Conservation (phyloP, 768 basidiomycete genomes). For the Astraeus odoratus region DNA sequence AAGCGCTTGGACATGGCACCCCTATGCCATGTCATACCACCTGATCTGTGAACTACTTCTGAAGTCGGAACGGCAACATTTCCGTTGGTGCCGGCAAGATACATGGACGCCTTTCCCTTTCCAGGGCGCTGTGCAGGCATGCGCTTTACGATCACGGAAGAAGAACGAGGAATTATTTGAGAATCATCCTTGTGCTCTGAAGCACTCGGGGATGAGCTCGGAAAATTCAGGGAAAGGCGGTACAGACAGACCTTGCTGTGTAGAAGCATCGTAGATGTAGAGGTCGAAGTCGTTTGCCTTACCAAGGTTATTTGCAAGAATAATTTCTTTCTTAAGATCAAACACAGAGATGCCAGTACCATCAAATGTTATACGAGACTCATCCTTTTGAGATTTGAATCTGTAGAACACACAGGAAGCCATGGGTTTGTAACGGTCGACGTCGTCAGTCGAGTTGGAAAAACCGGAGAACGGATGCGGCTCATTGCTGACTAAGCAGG, state of each 20-base stretch:
- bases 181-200: conserved; percentile 90
- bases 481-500: conserved; percentile 16
- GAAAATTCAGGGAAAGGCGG: not conserved
- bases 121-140: conserved; percentile 77
- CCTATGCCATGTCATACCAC: conserved; percentile 51
- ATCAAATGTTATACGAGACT: conserved; percentile 94
- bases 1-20: conserved; percentile 85
- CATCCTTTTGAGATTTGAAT: conserved; percentile 92
- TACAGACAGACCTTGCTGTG: conserved; percentile 65
- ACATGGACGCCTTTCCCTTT: conserved; percentile 76
- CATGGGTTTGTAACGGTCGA: conserved; percentile 35
- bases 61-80: conserved; percentile 39
- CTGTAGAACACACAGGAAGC: conserved; percentile 97
- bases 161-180: conserved; percentile 87
- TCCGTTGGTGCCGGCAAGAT: conserved; percentile 47
- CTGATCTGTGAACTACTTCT: conserved; percentile 36
- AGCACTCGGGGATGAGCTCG: not conserved
- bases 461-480: conserved; percentile 1
- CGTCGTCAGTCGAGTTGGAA: conserved; percentile 7
- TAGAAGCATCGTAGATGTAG: conserved; percentile 72
- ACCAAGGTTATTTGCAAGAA: conserved; percentile 90
- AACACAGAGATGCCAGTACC: conserved; percentile 99
- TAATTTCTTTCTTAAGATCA: conserved; percentile 98
- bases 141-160: conserved; percentile 90
- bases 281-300: conserved; percentile 98